Percentiles rank a stretch among this genome's conserved stretches.
These are phyloP conservation scores for Aschersonia sp. DNA, from an alignment of 2,329 filamentous ascomycete genomes.

Conservation along the genomic window DNA sequence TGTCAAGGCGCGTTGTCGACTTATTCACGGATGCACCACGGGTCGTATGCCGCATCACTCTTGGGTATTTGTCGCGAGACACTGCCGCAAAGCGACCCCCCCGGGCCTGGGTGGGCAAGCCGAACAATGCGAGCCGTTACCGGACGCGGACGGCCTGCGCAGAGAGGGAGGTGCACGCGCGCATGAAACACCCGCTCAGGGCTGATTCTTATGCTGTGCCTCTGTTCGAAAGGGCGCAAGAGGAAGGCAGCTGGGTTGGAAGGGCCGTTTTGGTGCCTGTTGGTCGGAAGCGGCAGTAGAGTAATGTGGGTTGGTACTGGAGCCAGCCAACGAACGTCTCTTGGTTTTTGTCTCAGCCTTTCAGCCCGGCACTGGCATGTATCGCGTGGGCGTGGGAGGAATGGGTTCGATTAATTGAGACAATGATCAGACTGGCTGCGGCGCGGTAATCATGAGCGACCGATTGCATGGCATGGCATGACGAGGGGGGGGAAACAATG, in stretches of 20 bases:
- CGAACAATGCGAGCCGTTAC: not conserved
- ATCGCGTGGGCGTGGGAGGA: not conserved
- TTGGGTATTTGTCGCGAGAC: not conserved
- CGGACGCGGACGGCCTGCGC: not conserved
- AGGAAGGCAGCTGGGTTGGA: not conserved
- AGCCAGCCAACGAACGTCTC: not conserved
- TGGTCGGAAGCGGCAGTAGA: not conserved
- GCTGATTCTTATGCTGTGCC: not conserved
- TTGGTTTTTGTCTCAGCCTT: not conserved
- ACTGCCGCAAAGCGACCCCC: not conserved
- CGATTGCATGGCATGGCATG: not conserved
- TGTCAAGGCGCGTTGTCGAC: not conserved
- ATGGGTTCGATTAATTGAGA: not conserved
- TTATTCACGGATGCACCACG: not conserved
- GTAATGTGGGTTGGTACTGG: not conserved
- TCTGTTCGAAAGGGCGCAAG: not conserved
- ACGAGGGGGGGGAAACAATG: not conserved
- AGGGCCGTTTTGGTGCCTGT: not conserved
- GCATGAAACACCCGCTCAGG: not conserved
- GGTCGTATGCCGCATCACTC: not conserved
- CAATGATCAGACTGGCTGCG: not conserved
- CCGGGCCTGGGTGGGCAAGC: not conserved
- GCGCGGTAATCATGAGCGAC: too few species aligned
- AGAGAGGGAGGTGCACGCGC: not conserved
- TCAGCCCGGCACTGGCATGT: constrained; percentile 3